phyloP scores from a whole-genome alignment of 2,329 filamentous ascomycete genomes.

The Xylariaceae sp. region DNA sequence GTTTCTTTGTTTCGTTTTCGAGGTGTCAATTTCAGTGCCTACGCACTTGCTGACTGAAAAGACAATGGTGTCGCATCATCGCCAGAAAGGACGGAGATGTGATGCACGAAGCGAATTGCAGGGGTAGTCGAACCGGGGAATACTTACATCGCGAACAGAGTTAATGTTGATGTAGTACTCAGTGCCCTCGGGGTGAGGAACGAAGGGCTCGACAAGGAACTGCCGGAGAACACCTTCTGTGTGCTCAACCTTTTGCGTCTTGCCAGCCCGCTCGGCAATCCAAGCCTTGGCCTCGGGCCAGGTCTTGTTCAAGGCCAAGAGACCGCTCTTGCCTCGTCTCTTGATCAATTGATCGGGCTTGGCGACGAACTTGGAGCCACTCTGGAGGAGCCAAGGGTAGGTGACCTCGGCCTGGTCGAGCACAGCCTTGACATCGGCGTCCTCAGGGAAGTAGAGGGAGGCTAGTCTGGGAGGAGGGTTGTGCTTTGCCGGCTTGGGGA shows the following conservation, averaged over 20 bases:
- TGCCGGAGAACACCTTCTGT: conserved; percentile 82
- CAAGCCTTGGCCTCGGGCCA: conserved; percentile 92
- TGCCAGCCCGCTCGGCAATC: conserved; percentile 88
- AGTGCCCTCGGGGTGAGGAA: conserved; percentile 88
- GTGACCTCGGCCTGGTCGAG: conserved; percentile 93
- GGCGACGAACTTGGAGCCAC: conserved; percentile 87
- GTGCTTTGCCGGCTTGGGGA: conserved; percentile 77
- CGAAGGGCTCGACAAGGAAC: conserved; percentile 97
- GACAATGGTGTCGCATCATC: conserved; percentile 1
- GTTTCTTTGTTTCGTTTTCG: background rate
- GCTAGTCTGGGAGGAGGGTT: conserved; percentile 89
- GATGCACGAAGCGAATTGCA: conserved; percentile 15
- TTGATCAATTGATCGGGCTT: conserved; percentile 99
- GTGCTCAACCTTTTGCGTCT: conserved; percentile 88
- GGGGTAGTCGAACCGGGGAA: conserved; percentile 10
- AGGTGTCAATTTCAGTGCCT: background rate
- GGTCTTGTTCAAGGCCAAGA: conserved; percentile 92
- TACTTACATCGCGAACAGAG: conserved; percentile 96
- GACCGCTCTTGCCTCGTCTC: conserved; percentile 97
- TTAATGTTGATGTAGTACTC: conserved; percentile 99
- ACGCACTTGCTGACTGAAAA: conserved; percentile 16
- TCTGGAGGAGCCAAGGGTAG: conserved; percentile 88
- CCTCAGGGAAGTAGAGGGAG: conserved; percentile 87
- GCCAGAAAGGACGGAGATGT: conserved; percentile 7
- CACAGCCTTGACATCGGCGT: conserved; percentile 73